Conservation (phyloP, 2,329 filamentous ascomycete species). For the Apiospora kogelbergensis region DNA sequence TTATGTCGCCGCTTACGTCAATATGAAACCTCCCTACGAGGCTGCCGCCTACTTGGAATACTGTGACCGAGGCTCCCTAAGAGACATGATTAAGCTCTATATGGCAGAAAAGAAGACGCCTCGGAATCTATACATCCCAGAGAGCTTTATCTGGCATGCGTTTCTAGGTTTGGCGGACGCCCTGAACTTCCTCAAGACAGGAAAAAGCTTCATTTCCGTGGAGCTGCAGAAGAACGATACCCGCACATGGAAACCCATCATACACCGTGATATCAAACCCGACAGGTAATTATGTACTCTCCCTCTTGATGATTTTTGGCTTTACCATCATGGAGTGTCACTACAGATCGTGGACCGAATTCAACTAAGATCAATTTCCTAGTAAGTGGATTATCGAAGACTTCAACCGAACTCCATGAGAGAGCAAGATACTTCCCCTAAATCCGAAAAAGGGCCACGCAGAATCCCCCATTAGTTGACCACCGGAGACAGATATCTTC, state of each 20-base stretch:
- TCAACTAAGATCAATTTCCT: not conserved
- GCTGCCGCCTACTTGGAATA: slow-evolving; percentile 17
- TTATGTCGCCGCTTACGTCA: slow-evolving; percentile 14
- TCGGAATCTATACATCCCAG: slow-evolving; percentile 13
- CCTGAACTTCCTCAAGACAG: slow-evolving; percentile 19
- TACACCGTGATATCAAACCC: slow-evolving; percentile 24
- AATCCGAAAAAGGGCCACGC: not conserved
- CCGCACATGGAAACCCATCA: slow-evolving; percentile 15
- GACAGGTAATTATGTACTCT: slow-evolving; percentile 10
- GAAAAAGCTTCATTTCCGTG: slow-evolving; percentile 15
- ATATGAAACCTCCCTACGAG: slow-evolving; percentile 1
- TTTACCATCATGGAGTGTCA: not conserved
- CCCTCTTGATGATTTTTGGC: not conserved
- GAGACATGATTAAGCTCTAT: slow-evolving; percentile 15
- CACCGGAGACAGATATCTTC: slow-evolving; percentile 16
- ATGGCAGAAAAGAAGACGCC: slow-evolving; percentile 10
- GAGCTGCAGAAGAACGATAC: slow-evolving; percentile 12
- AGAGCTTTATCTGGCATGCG: slow-evolving; percentile 22
- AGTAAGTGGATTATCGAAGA: not conserved
- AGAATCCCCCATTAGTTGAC: not conserved
- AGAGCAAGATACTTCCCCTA: not conserved
- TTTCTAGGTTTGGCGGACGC: slow-evolving; percentile 19
- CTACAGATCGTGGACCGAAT: not conserved
- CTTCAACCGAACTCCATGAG: not conserved
- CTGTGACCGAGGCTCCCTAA: slow-evolving; percentile 14